Conservation (phyloP, 2,329 filamentous ascomycete genomes). For the Helotiales sp. region DNA sequence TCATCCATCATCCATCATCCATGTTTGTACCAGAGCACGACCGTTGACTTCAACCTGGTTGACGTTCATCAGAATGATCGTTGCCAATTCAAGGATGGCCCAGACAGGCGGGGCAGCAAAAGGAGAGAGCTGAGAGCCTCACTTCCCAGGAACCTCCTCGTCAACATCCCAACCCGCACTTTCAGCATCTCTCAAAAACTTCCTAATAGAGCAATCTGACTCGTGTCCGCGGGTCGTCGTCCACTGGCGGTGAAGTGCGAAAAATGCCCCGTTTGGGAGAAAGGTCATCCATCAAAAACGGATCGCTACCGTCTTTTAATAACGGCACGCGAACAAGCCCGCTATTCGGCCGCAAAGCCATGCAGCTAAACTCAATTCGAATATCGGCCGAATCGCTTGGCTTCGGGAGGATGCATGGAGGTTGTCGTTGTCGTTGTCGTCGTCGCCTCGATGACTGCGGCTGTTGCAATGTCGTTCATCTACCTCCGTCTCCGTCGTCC, state of each 20-base stretch:
- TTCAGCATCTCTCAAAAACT: not conserved
- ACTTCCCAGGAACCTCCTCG: not conserved
- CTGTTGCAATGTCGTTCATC: constrained; percentile 3
- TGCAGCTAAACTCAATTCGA: constrained; percentile 27
- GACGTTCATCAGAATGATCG: constrained; percentile 5
- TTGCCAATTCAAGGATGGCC: constrained; percentile 6
- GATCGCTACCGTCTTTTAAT: not conserved
- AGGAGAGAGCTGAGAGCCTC: constrained; percentile 10
- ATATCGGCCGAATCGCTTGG: not conserved
- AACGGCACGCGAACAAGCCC: constrained; percentile 8
- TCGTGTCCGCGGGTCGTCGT: not conserved
- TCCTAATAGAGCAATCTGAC: constrained; percentile 2
- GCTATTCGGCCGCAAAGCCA: constrained; percentile 12
- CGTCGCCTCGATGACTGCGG: not conserved
- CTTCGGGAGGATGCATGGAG: not conserved
- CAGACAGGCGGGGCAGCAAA: not conserved
- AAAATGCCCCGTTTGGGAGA: constrained; percentile 2
- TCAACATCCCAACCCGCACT: not conserved
- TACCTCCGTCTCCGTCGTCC: constrained; percentile 12
- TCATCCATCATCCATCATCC: not conserved
- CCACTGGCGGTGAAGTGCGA: constrained; percentile 4
- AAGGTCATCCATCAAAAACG: constrained; percentile 2
- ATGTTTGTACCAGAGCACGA: not conserved
- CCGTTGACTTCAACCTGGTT: too few species aligned
- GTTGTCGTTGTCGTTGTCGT: too few species aligned